These are phyloP conservation scores for Cercospora sp. DNA, from an alignment of 2,329 filamentous ascomycete genomes.

Conservation along the genomic window DNA sequence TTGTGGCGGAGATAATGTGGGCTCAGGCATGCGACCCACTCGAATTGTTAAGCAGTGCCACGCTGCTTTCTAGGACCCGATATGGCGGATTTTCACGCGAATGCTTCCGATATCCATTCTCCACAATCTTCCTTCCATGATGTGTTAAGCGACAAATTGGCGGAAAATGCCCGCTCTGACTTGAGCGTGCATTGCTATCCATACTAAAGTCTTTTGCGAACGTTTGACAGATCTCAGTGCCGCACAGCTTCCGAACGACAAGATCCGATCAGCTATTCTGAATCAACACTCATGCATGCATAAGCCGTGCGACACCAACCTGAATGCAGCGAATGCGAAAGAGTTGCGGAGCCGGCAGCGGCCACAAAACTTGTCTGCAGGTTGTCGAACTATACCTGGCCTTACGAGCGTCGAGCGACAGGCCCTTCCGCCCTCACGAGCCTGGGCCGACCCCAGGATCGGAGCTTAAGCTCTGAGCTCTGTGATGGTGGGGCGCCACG, in stretches of 20 bases:
- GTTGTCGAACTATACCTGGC: not conserved
- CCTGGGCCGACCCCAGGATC: not conserved
- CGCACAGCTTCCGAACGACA: not conserved
- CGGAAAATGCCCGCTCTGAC: not conserved
- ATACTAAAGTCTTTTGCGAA: not conserved
- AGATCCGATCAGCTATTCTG: not conserved
- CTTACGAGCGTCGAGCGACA: not conserved
- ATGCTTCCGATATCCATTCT: not conserved
- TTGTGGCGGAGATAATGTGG: not conserved
- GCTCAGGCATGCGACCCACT: not conserved
- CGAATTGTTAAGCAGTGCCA: conserved; percentile 8
- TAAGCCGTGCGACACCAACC: not conserved
- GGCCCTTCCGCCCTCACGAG: not conserved
- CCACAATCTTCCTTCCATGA: not conserved
- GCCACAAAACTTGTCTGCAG: conserved; percentile 7
- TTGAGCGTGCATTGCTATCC: not conserved
- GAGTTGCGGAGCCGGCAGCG: conserved; percentile 19
- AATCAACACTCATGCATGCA: not conserved
- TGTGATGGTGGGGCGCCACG: conserved; percentile 17
- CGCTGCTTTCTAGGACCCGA: not conserved
- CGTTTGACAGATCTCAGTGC: not conserved
- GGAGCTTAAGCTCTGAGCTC: conserved; percentile 15
- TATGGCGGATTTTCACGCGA: not conserved
- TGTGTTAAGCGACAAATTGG: not conserved
- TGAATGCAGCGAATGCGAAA: conserved; percentile 20